Evolutionary conservation across 1,139 yeast species (phyloP).

Genomic region (Ogataea hybrid): DNA sequence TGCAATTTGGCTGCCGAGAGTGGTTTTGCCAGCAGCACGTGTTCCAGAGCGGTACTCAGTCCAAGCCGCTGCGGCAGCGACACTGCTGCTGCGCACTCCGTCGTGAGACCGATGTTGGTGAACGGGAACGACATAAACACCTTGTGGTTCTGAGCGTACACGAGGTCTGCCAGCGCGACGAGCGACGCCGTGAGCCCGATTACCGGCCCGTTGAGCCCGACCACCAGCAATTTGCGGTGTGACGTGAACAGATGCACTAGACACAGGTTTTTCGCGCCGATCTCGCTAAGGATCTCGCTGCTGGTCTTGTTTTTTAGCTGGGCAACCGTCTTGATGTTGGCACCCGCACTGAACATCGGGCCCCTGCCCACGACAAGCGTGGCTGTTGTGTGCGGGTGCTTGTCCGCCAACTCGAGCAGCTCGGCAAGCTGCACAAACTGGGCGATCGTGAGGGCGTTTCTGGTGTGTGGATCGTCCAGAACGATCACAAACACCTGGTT

Average conservation of each 20-base stretch:
- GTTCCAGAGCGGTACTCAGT: slow-evolving; percentile 70
- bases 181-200: slow-evolving; percentile 78
- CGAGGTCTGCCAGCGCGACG: slow-evolving; percentile 71
- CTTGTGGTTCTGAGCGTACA: slow-evolving; percentile 61
- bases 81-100: slow-evolving; percentile 78
- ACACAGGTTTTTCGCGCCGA: slow-evolving; percentile 60
- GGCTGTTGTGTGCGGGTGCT: slow-evolving; percentile 59
- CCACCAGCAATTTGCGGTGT: slow-evolving; percentile 70
- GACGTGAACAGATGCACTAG: slow-evolving; percentile 67
- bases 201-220: slow-evolving; percentile 85
- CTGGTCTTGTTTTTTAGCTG: slow-evolving; percentile 26
- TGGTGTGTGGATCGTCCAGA: slow-evolving; percentile 56
- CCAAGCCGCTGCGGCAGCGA: slow-evolving; percentile 73
- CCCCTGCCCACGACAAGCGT: slow-evolving; percentile 76
- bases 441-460: slow-evolving; percentile 67
- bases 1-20: slow-evolving; percentile 58
- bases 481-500: slow-evolving; percentile 58
- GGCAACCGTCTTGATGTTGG: slow-evolving; percentile 51
- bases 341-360: slow-evolving; percentile 82
- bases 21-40: slow-evolving; percentile 67
- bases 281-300: slow-evolving; percentile 24
- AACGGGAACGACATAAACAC: slow-evolving; percentile 61
- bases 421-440: slow-evolving; percentile 67
- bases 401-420: slow-evolving; percentile 61
- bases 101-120: slow-evolving; percentile 77